phyloP scores from a whole-genome alignment of 768 basidiomycete species.

The Polyporus arcularius region DNA sequence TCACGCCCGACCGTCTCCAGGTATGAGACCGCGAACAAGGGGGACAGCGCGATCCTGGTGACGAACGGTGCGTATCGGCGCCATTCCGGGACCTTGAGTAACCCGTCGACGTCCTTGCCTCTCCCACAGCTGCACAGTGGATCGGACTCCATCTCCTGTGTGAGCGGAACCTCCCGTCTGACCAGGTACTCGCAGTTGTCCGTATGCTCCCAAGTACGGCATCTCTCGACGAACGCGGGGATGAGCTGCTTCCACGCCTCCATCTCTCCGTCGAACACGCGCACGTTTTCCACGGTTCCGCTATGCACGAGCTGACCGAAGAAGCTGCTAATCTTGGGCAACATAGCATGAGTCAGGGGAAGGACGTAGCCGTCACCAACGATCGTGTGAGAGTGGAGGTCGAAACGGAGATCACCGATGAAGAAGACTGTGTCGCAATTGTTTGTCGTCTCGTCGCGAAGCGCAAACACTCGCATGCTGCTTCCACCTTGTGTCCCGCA shows the following conservation, averaged over 20 bases:
- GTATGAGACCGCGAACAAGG: constrained; percentile 53
- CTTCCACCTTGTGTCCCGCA: constrained; percentile 27
- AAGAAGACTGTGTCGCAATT: constrained; percentile 45
- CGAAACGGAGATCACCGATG: constrained; percentile 46
- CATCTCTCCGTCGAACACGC: constrained; percentile 35
- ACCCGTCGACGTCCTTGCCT: constrained; percentile 45
- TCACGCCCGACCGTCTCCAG: constrained; percentile 39
- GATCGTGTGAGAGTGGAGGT: constrained; percentile 50
- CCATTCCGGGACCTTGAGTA: constrained; percentile 38
- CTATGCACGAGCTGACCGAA: constrained; percentile 29
- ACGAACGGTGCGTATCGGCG: constrained; percentile 40
- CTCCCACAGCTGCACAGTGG: constrained; percentile 57
- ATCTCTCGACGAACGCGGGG: constrained; percentile 53
- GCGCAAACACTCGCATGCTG: constrained; percentile 23
- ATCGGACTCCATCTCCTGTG: constrained; percentile 34
- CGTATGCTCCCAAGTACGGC: constrained; percentile 53
- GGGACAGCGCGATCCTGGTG: constrained; percentile 53
- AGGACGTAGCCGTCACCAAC: constrained; percentile 52
- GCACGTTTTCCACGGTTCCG: not conserved
- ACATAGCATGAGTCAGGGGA: constrained; percentile 32
- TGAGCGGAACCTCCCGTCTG: constrained; percentile 38
- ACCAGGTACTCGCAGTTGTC: constrained; percentile 47
- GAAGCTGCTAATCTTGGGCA: constrained; percentile 27
- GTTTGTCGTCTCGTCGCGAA: constrained; percentile 20
- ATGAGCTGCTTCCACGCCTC: constrained; percentile 53